A percentile compares a stretch with the other conserved stretches of the same genome.
Conservation (phyloP, 805 yeast species). For the Saccharomycopsis javanensis region DNA sequence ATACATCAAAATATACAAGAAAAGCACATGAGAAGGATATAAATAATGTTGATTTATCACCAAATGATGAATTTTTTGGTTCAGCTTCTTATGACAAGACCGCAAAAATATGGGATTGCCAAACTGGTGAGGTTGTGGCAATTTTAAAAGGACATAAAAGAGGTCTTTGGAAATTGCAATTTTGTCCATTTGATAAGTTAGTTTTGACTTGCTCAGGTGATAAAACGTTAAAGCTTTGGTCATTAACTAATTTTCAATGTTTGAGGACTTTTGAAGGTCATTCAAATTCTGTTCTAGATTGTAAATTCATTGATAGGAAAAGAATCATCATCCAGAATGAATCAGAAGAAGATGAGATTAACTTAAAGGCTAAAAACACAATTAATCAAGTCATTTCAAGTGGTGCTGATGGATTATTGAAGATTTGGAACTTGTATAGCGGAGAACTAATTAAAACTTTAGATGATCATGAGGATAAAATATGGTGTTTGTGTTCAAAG, state of each 20-base stretch:
- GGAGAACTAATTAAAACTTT: constrained; percentile 79
- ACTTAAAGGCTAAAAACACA: constrained; percentile 6
- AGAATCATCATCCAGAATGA: constrained; percentile 43
- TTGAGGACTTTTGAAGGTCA: constrained; percentile 86
- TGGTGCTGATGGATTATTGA: constrained; percentile 92
- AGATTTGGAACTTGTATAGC: constrained; percentile 72
- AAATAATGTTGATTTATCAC: constrained; percentile 81
- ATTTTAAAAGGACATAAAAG: constrained; percentile 84
- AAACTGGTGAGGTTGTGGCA: constrained; percentile 80
- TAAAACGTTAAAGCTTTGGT: constrained; percentile 85
- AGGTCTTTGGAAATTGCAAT: constrained; percentile 87
- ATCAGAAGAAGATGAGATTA: not conserved
- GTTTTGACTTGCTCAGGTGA: constrained; percentile 88
- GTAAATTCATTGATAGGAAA: constrained; percentile 53
- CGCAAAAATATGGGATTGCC: constrained; percentile 81
- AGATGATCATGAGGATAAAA: constrained; percentile 86
- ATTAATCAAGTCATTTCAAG: constrained; percentile 32
- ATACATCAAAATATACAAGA: constrained; percentile 62
- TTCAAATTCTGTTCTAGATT: constrained; percentile 83
- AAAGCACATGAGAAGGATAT: constrained; percentile 96
- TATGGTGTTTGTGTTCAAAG: constrained; percentile 76
- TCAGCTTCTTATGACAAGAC: constrained; percentile 92
- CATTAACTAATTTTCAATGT: constrained; percentile 65
- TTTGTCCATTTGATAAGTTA: constrained; percentile 69
- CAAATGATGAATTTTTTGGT: constrained; percentile 80